Base-by-base conservation (phyloP, 2,329 filamentous ascomycete species). In the Huntiella bhutanensis region DNA sequence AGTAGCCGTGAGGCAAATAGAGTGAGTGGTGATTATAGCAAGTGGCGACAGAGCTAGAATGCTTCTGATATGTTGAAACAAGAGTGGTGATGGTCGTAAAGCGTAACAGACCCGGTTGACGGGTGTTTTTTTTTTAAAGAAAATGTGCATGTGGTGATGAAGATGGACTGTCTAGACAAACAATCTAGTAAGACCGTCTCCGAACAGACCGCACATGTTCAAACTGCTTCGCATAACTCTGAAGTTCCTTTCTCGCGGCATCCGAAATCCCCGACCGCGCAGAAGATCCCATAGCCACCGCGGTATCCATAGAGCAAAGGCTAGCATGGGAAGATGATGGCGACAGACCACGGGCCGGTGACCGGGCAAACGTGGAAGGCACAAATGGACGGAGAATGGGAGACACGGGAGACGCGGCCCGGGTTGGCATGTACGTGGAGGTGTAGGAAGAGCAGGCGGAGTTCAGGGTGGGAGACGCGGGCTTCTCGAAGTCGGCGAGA, bases 201-300 rank as follows among this genome's bases (percentile, higher is more conserved):
- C 72, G 69, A 55, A 73, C 70, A 46, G 67, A 58, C 51, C 82
- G 73, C 49, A 81, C 78, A 53, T 86, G 82, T 62, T 95, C 87
- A 59, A 95, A 94, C 2, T 82, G 85, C 58, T 80, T 82, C 53
- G 83, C 82, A 62, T 95, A 95, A 54, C 81, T 80, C 58, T 80
- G 77, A 33, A 95, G 73, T 60, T 93, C 85, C 60, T 75, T 77
- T 55, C 76, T 77, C 22, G 82, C 79, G 61, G 82, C 80, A 53
- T 82, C 77, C 3, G 85, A 86, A 52, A 93, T 67, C 41, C 72
- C 68, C 38, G 60, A 60, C 16, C 63, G 60, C 48, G 75, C 73
- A 54, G 68, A 68, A 15, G 32, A 41, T 43, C 60, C 60, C 46
- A 65, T 63, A 48, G 72, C 73, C 19, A 70, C 62, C 45, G 66